Base-by-base conservation (phyloP, 192 early-diverging fungal species). In the Backusella mclennaniae region DNA sequence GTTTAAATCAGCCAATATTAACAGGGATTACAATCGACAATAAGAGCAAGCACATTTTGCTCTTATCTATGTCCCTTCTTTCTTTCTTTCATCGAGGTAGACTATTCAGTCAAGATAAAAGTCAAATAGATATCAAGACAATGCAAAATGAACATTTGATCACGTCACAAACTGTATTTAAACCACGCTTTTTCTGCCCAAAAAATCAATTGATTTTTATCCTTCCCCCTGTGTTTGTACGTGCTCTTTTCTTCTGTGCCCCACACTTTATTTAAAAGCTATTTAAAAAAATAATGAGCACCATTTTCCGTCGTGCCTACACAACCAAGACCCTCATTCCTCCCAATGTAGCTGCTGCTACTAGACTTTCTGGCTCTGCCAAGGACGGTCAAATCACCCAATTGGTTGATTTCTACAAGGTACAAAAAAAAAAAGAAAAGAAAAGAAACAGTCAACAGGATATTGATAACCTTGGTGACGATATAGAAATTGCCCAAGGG, bases 361-460 rank as follows among this genome's bases (percentile, higher is more conserved):
- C 88, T 69, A 89, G 86, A 74, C 84, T 85, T 33, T 83, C 85
- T 82, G 87, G 86, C 76, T 76, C 85, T 76, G 80, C 84, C 69
- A 86, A 85, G 84, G 84, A 82, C 35, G 85, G 77, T 76, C 88
- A 90, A 70, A 88, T 92, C 67, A 77, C 76, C 77, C 84, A 89
- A 76, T 85, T 94, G 49, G 91, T 94, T 66, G 87, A 84, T 74
- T 87, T 92, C 78, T 94, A 94, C 89, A 89, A 91, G 79, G 79
- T 76, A 33, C 33, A 33, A 33, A 33, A 31, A 33, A 33, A 33
- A 33, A 33, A 33, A 33, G 33, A 33, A 33, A 33, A 33, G 33
- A 33, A 33, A 33, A 33, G 33, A 33, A 33, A 33, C 33, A 33
- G 33, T 33, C 33, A 3, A 3, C 33, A 33, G 33, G 3, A 33